A percentile compares a stretch with the other conserved stretches of the same genome.
Evolutionary conservation across 768 basidiomycete species (phyloP).

Genomic region (Pleurotus tuber-regium): DNA sequence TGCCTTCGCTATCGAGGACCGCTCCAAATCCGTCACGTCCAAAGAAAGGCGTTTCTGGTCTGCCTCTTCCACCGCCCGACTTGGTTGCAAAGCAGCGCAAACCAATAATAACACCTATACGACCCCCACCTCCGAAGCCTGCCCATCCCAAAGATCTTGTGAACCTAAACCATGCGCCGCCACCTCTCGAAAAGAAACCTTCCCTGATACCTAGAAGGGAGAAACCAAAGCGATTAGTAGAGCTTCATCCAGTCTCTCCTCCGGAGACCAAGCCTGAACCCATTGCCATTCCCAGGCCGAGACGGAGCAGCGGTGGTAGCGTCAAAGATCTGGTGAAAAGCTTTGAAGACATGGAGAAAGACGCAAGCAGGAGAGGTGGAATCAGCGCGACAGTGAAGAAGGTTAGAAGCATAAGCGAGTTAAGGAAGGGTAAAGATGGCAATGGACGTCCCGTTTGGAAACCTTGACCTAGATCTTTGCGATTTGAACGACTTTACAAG

Average conservation of each 20-base stretch:
- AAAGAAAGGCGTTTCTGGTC: constrained; percentile 31
- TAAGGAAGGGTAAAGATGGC: constrained; percentile 22
- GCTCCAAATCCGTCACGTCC: constrained; percentile 18
- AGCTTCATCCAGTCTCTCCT: constrained; percentile 47
- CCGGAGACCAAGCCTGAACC: constrained; percentile 21
- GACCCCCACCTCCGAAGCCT: constrained; percentile 42
- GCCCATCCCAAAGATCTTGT: constrained; percentile 66
- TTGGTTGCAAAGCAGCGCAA: constrained; percentile 47
- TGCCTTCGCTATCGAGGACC: constrained; percentile 47
- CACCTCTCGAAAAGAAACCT: constrained; percentile 32
- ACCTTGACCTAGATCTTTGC: no score
- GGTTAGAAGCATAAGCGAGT: constrained; percentile 35
- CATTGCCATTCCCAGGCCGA: constrained; percentile 26
- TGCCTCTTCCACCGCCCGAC: constrained; percentile 56
- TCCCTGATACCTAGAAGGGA: constrained; percentile 43
- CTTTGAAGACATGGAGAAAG: constrained; percentile 45
- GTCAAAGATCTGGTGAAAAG: constrained; percentile 69
- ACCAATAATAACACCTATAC: constrained; percentile 58
- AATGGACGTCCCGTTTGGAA: constrained; percentile 10
- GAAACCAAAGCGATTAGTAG: constrained; percentile 47
- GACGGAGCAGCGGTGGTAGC: constrained; percentile 65
- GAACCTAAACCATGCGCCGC: constrained; percentile 54
- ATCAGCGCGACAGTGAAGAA: constrained; percentile 30
- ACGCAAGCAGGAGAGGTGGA: constrained; percentile 25
- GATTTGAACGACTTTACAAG: no score